Evolutionary conservation across 257 asterid genomes (phyloP), one percentile per base, ranked within the genome.

Genomic region (Penstemon newberryi): DNA sequence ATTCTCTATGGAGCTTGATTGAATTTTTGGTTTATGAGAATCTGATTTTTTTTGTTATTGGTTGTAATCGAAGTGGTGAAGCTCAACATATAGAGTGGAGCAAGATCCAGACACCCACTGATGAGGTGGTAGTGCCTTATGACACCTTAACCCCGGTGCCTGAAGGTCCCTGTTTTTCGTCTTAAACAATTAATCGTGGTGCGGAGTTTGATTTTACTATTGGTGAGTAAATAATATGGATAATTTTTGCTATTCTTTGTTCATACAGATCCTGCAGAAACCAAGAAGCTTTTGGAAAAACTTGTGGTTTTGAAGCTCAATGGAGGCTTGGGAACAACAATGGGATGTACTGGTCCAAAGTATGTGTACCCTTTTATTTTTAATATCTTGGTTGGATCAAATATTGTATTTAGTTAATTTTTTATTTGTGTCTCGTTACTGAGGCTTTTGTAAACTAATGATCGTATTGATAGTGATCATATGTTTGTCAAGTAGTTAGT

Each of bases 281-380:
- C 87, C 63, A 89, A 80, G 82, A 82, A 81, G 61, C 96, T 94
- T 66, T 77, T 94, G 75, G 92, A 91, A 81, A 94, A 94, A 81
- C 96, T 94, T 67, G 99, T 83, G 67, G 99, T 94, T 53, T 68
- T 94, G 63, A 94, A 94, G 86, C 99, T 94, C 74, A 94, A 94
- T 72, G 99, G 99, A 80, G 99, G 99, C 45, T 83, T 94, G 86
- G 99, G 99, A 73, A 94, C 99, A 59, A 94, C 99, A 11, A 94
- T 94, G 99, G 99, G 99, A 5, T 94, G 99, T 77, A 94, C 96
- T 12, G 99, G 99, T 56, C 99, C 99, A 55, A 91, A 94, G 99
- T 94, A 89, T 60, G 90, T 38, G 53, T 41, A 58, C 66, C 5
- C 5, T 50, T 37, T n/a, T 44, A 44, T 45, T 45, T 53, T 41